phyloP scores from a whole-genome alignment of 2,329 filamentous ascomycete species.

The Exophiala mesophila region DNA sequence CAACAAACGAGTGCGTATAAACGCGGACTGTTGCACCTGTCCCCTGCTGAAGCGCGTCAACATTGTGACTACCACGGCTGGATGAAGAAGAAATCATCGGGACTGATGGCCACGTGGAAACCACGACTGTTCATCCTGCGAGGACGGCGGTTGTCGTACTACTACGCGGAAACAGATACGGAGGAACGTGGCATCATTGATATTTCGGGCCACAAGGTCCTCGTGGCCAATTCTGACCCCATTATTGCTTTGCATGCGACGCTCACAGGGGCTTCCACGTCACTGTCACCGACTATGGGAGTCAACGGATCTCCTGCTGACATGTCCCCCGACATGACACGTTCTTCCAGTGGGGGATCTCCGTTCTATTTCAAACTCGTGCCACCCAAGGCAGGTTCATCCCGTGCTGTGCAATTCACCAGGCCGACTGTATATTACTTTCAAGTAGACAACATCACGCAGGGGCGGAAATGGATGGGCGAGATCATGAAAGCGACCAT shows the following conservation, averaged over 20 bases:
- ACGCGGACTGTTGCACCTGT: slow-evolving; percentile 74
- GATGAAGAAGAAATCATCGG: slow-evolving; percentile 99
- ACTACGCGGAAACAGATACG: slow-evolving; percentile 87
- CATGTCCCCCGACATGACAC: slow-evolving; percentile 27
- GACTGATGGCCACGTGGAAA: slow-evolving; percentile 97
- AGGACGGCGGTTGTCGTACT: slow-evolving; percentile 87
- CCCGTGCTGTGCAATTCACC: slow-evolving; percentile 91
- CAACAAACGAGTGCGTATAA: slow-evolving; percentile 94
- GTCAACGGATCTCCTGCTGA: slow-evolving; percentile 29
- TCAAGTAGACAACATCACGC: slow-evolving; percentile 81
- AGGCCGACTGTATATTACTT: slow-evolving; percentile 98
- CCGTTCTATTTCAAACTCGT: slow-evolving; percentile 99
- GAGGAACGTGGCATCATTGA: slow-evolving; percentile 95
- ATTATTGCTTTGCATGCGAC: slow-evolving; percentile 88
- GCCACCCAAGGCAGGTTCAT: slow-evolving; percentile 79
- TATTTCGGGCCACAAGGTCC: slow-evolving; percentile 94
- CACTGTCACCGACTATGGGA: slow-evolving; percentile 33
- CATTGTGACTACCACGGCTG: slow-evolving; percentile 91
- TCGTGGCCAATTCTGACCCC: slow-evolving; percentile 86
- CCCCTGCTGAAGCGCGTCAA: slow-evolving; percentile 75
- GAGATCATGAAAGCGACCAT: slow-evolving; percentile 99
- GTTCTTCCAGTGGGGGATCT: slow-evolving; percentile 48
- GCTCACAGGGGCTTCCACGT: slow-evolving; percentile 64
- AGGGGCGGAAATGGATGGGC: slow-evolving; percentile 95
- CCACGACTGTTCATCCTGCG: slow-evolving; percentile 91